Conservation (phyloP, 768 basidiomycete genomes). For the Mycena belliarum region DNA sequence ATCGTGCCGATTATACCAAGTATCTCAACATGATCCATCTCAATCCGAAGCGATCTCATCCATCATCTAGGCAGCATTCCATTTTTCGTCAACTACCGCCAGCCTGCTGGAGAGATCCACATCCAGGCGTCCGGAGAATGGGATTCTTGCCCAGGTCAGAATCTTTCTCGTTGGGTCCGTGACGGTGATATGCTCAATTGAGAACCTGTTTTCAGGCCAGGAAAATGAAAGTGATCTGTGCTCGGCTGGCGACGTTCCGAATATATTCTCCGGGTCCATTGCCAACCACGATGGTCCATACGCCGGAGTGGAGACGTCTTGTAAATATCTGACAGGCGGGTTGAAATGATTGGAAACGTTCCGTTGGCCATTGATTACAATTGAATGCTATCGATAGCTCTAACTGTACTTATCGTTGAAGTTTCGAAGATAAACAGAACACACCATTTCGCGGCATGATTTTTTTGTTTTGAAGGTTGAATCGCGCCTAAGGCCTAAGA, state of each 20-base stretch:
- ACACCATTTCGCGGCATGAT: too few relatives aligned
- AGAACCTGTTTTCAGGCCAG: conserved; percentile 15
- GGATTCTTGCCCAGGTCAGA: conserved; percentile 25
- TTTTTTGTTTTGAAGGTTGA: too few relatives aligned
- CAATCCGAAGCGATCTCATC: neutral
- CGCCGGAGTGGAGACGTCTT: conserved; percentile 20
- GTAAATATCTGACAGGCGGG: neutral
- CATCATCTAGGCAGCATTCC: neutral
- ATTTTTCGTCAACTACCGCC: conserved; percentile 34
- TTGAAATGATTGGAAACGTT: neutral
- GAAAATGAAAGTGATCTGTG: conserved; percentile 24
- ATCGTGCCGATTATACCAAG: conserved; percentile 34
- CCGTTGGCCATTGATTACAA: too few relatives aligned
- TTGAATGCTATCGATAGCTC: too few relatives aligned
- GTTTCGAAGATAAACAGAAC: too few relatives aligned
- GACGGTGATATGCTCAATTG: neutral
- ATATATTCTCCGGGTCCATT: conserved; percentile 18
- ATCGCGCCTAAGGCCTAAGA: too few relatives aligned
- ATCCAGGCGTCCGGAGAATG: conserved; percentile 23
- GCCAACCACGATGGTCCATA: conserved; percentile 30
- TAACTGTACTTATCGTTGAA: too few relatives aligned
- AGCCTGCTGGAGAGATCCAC: conserved; percentile 35
- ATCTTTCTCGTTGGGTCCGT: neutral
- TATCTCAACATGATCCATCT: neutral
- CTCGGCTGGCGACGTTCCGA: conserved; percentile 25